Percentiles rank a stretch among this genome's conserved stretches.
Evolutionary conservation across 2,329 filamentous ascomycete species (phyloP).

Genomic region (Diaporthe ampelina): DNA sequence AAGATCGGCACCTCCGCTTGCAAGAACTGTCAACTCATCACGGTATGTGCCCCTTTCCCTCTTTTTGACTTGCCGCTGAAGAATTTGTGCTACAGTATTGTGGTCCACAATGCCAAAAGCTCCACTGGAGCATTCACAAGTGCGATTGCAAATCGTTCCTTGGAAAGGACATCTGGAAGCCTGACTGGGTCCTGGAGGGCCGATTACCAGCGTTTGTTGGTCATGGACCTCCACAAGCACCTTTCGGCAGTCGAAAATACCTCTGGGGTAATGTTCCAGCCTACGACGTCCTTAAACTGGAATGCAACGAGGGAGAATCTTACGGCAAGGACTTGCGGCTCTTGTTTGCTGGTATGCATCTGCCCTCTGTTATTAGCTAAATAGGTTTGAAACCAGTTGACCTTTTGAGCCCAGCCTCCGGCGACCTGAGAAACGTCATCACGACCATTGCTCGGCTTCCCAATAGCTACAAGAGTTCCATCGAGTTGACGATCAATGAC

Average conservation of each 20-base stretch:
- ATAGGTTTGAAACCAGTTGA: too few relatives aligned
- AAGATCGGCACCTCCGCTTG: not conserved
- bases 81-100: not conserved
- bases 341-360: conserved; percentile 10
- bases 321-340: not conserved
- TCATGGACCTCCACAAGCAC: not conserved
- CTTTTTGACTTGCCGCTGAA: not conserved
- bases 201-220: not conserved
- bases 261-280: conserved; percentile 22
- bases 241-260: not conserved
- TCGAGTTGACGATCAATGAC: conserved; percentile 6
- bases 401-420: not conserved
- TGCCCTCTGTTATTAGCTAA: not conserved
- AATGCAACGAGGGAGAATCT: not conserved
- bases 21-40: not conserved
- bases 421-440: conserved; percentile 18
- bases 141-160: conserved; percentile 9
- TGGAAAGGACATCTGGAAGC: conserved; percentile 6
- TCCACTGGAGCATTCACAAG: conserved; percentile 21
- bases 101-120: conserved; percentile 1
- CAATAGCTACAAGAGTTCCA: not conserved
- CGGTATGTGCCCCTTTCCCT: not conserved
- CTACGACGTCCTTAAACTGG: conserved; percentile 2
- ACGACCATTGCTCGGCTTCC: conserved; percentile 4
- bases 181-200: not conserved